Conservation (phyloP, 2,329 filamentous ascomycete genomes). For the Fusarium sp. region DNA sequence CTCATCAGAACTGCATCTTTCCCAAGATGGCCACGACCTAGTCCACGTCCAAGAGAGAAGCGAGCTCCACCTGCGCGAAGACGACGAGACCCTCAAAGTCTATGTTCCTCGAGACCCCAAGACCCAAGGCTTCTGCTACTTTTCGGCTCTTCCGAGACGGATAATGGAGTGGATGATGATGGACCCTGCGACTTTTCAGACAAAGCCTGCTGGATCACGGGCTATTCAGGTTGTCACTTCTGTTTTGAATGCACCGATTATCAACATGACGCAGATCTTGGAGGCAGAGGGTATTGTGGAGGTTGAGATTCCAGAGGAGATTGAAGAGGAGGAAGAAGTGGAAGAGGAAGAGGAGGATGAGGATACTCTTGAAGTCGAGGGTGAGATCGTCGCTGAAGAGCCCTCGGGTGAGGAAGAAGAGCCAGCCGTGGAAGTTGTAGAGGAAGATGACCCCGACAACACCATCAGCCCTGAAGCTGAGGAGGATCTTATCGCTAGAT, state of each 20-base stretch:
- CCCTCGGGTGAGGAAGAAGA: background rate
- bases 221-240: slow-evolving; percentile 24
- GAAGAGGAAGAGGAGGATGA: background rate
- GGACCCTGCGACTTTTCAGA: slow-evolving; percentile 27
- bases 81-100: slow-evolving; percentile 31
- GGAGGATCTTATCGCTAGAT: slow-evolving; percentile 4
- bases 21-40: slow-evolving; percentile 40
- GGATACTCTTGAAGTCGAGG: background rate
- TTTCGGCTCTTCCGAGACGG: slow-evolving; percentile 38
- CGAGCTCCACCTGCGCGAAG: slow-evolving; percentile 48
- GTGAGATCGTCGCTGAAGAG: background rate
- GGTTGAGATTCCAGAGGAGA: slow-evolving; percentile 5
- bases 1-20: slow-evolving; percentile 42
- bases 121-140: slow-evolving; percentile 46
- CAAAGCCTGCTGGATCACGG: background rate
- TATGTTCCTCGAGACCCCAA: slow-evolving; percentile 48
- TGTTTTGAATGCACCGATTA: slow-evolving; percentile 29
- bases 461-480: background rate
- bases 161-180: slow-evolving; percentile 53
- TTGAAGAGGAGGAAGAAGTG: background rate
- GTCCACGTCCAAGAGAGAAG: slow-evolving; percentile 31
- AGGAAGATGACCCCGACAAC: background rate
- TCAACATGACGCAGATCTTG: slow-evolving; percentile 30
- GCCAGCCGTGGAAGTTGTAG: background rate
- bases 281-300: slow-evolving; percentile 38